Base-by-base conservation (phyloP, 345 rosid species). In the Conringia planisiliqua region DNA sequence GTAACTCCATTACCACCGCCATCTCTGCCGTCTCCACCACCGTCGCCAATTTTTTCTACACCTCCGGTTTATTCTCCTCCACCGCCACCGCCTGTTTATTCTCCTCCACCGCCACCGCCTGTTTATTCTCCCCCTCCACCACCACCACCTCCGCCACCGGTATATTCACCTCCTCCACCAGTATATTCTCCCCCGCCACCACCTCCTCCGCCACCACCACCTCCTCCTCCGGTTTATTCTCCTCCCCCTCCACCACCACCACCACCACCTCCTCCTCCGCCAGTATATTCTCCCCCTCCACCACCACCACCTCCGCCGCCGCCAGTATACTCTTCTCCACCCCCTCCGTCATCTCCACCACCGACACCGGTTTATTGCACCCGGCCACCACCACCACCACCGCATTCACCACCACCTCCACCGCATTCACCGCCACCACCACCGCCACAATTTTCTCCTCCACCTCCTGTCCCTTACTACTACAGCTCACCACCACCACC, bases 1-100 rank as follows among this genome's bases (percentile, higher is more conserved):
- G 83, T 91, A 11, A 86, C 88, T 1, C 89, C 89, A 13, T 81
- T 84, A 4, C 90, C 90, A 4, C 95, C 92, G 12, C 88, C 87
- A 12, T 76, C 87, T 5, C 85, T 88, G 10, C 90, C 87, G 6
- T 79, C 88, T 3, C 88, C 91, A 0, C 12, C 81, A 30, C 80
- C 77, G 1, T 50, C 79, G 52, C 83, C 83, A 20, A 64, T 82
- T 0, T 74, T 87, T 42, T 12, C 73, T 0, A 66, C 83, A 0
- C 83, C 85, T 0, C 86, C 87, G 9, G 14, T 71, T 59, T 10
- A 0, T 78, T 85, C 85, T 1, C 78, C 85, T 0, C 82, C 85
- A 0, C 57, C 70, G 1, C 65, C 73, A 7, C 43, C 43, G 7
- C 64, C 27, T 9, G 38, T 79, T 0, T 74, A 81, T 0, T 66